phyloP scores from a whole-genome alignment of 2,329 filamentous ascomycete species.

The Sclerotinia sclerotiorum region DNA sequence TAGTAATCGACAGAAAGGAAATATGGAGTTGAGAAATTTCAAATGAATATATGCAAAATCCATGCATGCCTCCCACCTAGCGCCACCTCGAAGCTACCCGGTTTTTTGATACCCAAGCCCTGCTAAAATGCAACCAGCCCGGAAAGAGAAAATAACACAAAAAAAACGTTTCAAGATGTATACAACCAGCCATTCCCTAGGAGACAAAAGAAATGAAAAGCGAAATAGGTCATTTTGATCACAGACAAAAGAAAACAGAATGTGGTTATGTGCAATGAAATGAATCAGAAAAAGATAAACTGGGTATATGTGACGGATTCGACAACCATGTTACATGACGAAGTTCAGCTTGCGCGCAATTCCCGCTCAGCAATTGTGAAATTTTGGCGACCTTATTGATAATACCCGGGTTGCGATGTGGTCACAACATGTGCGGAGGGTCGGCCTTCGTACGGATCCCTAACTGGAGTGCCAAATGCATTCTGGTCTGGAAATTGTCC shows the following conservation, averaged over 20 bases:
- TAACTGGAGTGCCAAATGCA: not conserved
- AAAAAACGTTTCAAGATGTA: not conserved
- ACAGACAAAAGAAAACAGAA: not conserved
- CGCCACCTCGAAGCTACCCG: slow-evolving; percentile 17
- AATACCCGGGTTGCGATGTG: slow-evolving; percentile 15
- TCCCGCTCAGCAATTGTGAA: not conserved
- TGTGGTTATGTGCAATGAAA: slow-evolving; percentile 3
- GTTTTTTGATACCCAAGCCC: slow-evolving; percentile 3
- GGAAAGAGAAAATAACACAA: not conserved
- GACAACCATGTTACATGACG: not conserved
- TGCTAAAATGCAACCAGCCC: slow-evolving; percentile 17
- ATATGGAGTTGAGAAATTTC: not conserved
- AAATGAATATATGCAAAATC: slow-evolving; percentile 17
- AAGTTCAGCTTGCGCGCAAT: too few relatives aligned
- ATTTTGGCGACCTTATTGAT: not conserved
- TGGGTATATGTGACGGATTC: not conserved
- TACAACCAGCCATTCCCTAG: not conserved
- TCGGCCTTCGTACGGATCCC: slow-evolving; percentile 14
- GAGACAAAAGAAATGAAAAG: not conserved
- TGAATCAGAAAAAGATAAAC: not conserved
- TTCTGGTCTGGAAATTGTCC: slow-evolving; percentile 12
- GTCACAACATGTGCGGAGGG: slow-evolving; percentile 9
- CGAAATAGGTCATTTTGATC: not conserved
- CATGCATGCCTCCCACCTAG: slow-evolving; percentile 8
- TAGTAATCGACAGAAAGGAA: not conserved